Evolutionary conservation across 192 early-diverging fungal genomes (phyloP), one percentile per base, ranked within the genome.

Genomic region (Chytriomyces sp.): DNA sequence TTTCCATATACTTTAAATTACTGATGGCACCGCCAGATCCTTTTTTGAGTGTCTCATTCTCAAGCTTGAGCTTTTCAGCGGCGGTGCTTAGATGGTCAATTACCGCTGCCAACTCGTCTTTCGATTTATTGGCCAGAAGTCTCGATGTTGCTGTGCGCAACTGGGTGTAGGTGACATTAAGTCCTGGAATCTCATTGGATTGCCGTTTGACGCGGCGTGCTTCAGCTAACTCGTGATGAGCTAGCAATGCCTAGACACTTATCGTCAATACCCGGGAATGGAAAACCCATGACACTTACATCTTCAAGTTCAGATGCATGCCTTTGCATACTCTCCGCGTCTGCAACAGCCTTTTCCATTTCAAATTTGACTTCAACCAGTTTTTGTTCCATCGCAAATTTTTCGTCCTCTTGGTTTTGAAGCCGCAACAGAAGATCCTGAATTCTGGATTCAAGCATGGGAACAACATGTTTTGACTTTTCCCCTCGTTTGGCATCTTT

Each of bases 1-100:
- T 55, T 53, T 82, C 81, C 66, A 76, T 68, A 53, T 80, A 74
- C 59, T 79, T 79, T 5, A 60, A 33, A 26, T 82, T 70, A 31
- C 62, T 64, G 62, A 64, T 52, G 12, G 39, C 44, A 4, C 32
- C 40, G 5, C 77, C 75, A 41, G 37, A 28, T 28, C 68, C 31
- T 37, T 72, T 63, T 52, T 64, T 73, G 30, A 77, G 25, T 22
- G 44, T 60, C 28, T 79, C 70, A 52, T 75, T 78, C 25, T 84
- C 80, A 22, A 49, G 22, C 54, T 76, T 56, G 10, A 79, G 56
- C 34, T 61, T 63, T 14, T 82, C 81, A 22, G 37, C 34, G 19
- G 62, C 66, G 25, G 52, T 73, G 19, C 72, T 41, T 12, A 82
- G 36, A 39, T 79, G 64, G 38, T 82, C 75, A 37, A 78, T 65